Evolutionary conservation across 768 basidiomycete genomes (phyloP).

Genomic region (Ramaria sp.): DNA sequence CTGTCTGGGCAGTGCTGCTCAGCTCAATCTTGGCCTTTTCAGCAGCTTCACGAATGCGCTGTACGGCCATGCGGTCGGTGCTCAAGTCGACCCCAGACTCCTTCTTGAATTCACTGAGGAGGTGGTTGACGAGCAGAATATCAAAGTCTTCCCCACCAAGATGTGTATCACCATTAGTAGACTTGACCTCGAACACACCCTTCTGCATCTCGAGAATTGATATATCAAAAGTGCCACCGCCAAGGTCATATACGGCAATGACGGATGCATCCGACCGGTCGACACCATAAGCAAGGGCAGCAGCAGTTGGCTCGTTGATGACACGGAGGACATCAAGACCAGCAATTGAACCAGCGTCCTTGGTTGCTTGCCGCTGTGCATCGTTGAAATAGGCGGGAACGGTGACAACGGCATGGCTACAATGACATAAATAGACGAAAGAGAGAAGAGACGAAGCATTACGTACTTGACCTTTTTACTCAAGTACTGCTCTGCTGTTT

Average conservation of each 20-base stretch:
- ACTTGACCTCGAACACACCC: constrained; percentile 99
- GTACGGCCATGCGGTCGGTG: constrained; percentile 91
- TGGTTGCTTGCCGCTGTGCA: constrained; percentile 97
- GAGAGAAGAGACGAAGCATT: background rate
- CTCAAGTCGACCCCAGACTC: constrained; percentile 72
- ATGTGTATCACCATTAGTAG: constrained; percentile 98
- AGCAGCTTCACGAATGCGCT: constrained; percentile 97
- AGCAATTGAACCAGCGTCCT: constrained; percentile 95
- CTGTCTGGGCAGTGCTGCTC: constrained; percentile 89
- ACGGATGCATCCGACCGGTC: constrained; percentile 73
- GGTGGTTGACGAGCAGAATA: constrained; percentile 73
- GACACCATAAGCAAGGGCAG: constrained; percentile 95
- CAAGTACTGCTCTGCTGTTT: constrained; percentile 87
- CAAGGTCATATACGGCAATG: constrained; percentile 97
- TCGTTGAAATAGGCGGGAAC: constrained; percentile 99
- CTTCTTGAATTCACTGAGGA: constrained; percentile 92
- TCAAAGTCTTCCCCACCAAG: constrained; percentile 98
- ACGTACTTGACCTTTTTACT: constrained; percentile 93
- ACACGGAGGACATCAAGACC: constrained; percentile 96
- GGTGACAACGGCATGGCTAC: constrained; percentile 80
- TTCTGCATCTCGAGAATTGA: constrained; percentile 99
- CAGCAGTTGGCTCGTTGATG: constrained; percentile 98
- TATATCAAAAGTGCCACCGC: constrained; percentile 98
- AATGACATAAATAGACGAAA: background rate
- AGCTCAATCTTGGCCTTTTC: constrained; percentile 99